Evolutionary conservation across 805 yeast species (phyloP).

Genomic region (Candida chauliodis): DNA sequence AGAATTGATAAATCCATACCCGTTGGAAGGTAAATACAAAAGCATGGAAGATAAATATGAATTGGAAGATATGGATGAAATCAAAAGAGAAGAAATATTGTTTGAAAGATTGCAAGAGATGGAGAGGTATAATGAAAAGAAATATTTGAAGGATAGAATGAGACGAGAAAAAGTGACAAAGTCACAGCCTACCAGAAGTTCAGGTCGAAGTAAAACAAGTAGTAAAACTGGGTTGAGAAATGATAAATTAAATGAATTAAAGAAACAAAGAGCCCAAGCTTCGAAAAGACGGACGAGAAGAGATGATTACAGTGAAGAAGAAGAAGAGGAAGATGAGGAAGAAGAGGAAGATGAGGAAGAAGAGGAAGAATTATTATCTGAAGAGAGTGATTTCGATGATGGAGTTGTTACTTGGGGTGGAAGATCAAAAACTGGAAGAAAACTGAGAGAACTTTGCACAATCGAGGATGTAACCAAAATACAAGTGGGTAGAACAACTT

Average conservation of each 20-base stretch:
- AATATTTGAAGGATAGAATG: constrained; percentile 79
- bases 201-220: constrained; percentile 32
- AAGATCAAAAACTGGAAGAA: constrained; percentile 17
- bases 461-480: constrained; percentile 67
- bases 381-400: constrained; percentile 23
- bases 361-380: constrained; percentile 38
- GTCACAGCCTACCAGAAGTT: constrained; percentile 34
- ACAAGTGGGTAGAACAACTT: constrained; percentile 72
- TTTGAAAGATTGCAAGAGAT: constrained; percentile 91
- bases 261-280: constrained; percentile 70
- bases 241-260: constrained; percentile 66
- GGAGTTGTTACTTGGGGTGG: constrained; percentile 36
- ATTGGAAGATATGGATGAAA: constrained; percentile 76
- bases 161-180: constrained; percentile 38
- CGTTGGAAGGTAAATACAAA: constrained; percentile 86
- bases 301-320: constrained; percentile 39
- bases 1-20: constrained; percentile 69
- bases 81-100: constrained; percentile 85
- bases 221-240: constrained; percentile 34
- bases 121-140: constrained; percentile 83
- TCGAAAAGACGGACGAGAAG: constrained; percentile 35
- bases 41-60: constrained; percentile 71
- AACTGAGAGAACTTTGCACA: constrained; percentile 41
- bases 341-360: constrained; percentile 45
- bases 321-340: constrained; percentile 30